Evolutionary conservation across 1,284 basidiomycete species (phyloP).

Genomic region (Cystobasidium sp.): DNA sequence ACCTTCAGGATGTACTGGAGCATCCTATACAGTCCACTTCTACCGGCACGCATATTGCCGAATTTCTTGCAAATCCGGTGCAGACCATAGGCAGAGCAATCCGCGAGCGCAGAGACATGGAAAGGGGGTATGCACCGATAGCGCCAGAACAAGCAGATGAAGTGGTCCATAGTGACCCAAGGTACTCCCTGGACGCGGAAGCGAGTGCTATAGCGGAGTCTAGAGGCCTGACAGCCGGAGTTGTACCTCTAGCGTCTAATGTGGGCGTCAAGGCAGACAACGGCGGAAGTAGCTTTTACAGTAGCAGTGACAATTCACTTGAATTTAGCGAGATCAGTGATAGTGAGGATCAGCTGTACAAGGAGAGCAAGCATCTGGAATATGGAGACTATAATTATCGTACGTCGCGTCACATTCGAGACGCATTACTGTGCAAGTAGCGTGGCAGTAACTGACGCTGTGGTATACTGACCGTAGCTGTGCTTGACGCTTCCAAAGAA

Average conservation of each 20-base stretch:
- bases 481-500: slow-evolving; percentile 53
- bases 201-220: slow-evolving; percentile 23
- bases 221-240: slow-evolving; percentile 25
- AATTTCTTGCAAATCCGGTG: slow-evolving; percentile 53
- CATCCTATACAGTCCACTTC: slow-evolving; percentile 37
- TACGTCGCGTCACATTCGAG: slow-evolving; percentile 57
- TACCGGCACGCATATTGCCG: slow-evolving; percentile 18
- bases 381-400: slow-evolving; percentile 95
- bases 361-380: slow-evolving; percentile 70
- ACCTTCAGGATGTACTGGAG: slow-evolving; percentile 25
- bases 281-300: not conserved
- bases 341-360: slow-evolving; percentile 68
- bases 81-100: slow-evolving; percentile 59
- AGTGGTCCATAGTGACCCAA: slow-evolving; percentile 66
- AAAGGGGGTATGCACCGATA: slow-evolving; percentile 77
- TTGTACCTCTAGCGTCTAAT: slow-evolving; percentile 32
- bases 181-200: slow-evolving; percentile 20
- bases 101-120: slow-evolving; percentile 61
- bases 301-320: slow-evolving; percentile 51
- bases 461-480: slow-evolving; percentile 46
- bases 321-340: slow-evolving; percentile 58
- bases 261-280: slow-evolving; percentile 51
- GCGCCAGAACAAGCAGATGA: slow-evolving; percentile 68
- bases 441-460: not conserved
- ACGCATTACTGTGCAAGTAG: not conserved